These are phyloP conservation scores for Penicillium odoratum DNA, from an alignment of 495 filamentous ascomycete genomes.

Conservation along the genomic window DNA sequence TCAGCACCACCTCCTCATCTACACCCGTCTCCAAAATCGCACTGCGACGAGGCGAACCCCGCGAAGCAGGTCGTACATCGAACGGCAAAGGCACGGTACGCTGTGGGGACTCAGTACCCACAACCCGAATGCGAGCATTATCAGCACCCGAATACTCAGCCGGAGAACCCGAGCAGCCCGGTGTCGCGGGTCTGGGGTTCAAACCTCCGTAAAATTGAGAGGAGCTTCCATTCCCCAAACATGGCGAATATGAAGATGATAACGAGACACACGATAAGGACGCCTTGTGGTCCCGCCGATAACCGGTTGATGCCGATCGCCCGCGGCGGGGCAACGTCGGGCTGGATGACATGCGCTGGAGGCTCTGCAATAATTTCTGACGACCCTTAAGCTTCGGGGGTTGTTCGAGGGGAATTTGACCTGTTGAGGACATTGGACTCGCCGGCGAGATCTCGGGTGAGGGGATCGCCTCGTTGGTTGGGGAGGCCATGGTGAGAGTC, in stretches of 20 bases:
- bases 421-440: slow-evolving; percentile 33
- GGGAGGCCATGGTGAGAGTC: slow-evolving; percentile 32
- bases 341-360: slow-evolving; percentile 88
- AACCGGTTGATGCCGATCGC: slow-evolving; percentile 54
- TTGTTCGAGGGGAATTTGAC: slow-evolving; percentile 49
- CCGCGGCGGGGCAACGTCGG: slow-evolving; percentile 68
- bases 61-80: slow-evolving; percentile 57
- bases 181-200: slow-evolving; percentile 56
- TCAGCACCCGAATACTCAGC: slow-evolving; percentile 32
- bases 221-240: slow-evolving; percentile 51
- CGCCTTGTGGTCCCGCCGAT: slow-evolving; percentile 66
- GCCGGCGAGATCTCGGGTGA: slow-evolving; percentile 29
- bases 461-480: slow-evolving; percentile 27
- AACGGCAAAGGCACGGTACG: slow-evolving; percentile 60
- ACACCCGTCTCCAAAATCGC: slow-evolving; percentile 27
- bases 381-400: slow-evolving; percentile 69
- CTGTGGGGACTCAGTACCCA: slow-evolving; percentile 39
- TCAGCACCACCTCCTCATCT: slow-evolving; percentile 24
- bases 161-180: slow-evolving; percentile 54
- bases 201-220: slow-evolving; percentile 62
- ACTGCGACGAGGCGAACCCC: slow-evolving; percentile 31
- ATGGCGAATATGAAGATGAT: slow-evolving; percentile 57
- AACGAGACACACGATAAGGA: slow-evolving; percentile 89
- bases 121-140: slow-evolving; percentile 51
- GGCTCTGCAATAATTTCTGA: slow-evolving; percentile 70